Conservation (phyloP, 1,284 basidiomycete genomes). For the Leccinum ponderosum region DNA sequence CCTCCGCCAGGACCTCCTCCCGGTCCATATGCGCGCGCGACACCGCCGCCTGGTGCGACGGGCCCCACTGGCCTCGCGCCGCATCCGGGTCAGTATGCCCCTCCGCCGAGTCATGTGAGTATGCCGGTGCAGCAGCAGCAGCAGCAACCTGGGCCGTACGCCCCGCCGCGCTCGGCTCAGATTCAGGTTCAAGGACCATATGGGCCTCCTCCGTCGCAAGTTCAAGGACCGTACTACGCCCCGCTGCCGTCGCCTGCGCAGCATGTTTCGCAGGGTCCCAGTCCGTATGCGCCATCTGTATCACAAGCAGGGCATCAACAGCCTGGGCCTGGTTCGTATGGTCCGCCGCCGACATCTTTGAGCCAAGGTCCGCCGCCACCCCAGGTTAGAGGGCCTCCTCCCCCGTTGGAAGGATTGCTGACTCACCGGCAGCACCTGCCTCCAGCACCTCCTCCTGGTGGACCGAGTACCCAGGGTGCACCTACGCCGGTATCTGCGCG, state of each 20-base stretch:
- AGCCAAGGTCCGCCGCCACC: constrained; percentile 18
- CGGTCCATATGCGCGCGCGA: constrained; percentile 41
- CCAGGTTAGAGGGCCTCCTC: constrained; percentile 21
- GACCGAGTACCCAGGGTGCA: constrained; percentile 34
- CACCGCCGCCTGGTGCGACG: constrained; percentile 41
- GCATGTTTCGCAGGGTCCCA: constrained; percentile 8
- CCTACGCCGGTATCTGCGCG: constrained; percentile 33
- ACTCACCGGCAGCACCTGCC: constrained; percentile 21
- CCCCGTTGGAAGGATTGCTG: constrained; percentile 22
- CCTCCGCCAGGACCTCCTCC: constrained; percentile 39
- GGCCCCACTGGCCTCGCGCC: constrained; percentile 30
- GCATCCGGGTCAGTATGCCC: constrained; percentile 34
- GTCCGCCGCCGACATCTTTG: constrained; percentile 15
- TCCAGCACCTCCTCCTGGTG: constrained; percentile 42
- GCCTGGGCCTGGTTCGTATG: constrained; percentile 12
- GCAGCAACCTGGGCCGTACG: constrained; percentile 38
- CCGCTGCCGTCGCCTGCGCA: constrained; percentile 18
- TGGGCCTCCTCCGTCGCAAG: constrained; percentile 18
- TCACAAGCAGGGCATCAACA: constrained; percentile 7
- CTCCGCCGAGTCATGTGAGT: constrained; percentile 23
- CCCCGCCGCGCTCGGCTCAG: constrained; percentile 27
- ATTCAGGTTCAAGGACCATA: constrained; percentile 11
- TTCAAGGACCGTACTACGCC: constrained; percentile 37
- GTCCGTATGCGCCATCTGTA: constrained; percentile 24
- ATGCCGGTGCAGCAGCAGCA: constrained; percentile 26